phyloP scores from a whole-genome alignment of 2,329 filamentous ascomycete genomes.

The Epichloe amarillans region DNA sequence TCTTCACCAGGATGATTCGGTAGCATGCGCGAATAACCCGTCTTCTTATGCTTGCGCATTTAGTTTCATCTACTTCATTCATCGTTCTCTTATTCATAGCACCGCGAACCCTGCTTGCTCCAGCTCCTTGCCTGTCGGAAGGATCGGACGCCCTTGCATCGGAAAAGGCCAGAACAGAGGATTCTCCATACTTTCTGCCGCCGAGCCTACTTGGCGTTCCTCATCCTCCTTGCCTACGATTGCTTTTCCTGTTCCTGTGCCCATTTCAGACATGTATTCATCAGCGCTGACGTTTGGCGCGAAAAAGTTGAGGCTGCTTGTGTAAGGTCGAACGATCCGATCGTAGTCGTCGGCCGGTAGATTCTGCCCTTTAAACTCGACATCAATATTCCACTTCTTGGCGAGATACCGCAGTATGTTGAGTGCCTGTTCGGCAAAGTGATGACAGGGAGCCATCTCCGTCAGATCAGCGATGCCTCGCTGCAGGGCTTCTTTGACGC shows the following conservation, averaged over 20 bases:
- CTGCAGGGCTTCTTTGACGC: constrained; percentile 31
- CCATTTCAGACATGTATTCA: constrained; percentile 37
- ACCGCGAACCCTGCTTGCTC: constrained; percentile 39
- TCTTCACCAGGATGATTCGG: no score
- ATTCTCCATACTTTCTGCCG: constrained; percentile 31
- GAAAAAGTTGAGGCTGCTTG: constrained; percentile 44
- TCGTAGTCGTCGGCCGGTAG: constrained; percentile 24
- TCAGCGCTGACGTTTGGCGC: constrained; percentile 33
- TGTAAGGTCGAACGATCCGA: constrained; percentile 31
- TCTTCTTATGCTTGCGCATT: no score
- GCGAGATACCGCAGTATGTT: constrained; percentile 46
- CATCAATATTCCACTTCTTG: constrained; percentile 44
- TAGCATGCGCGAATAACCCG: no score
- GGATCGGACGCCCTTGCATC: constrained; percentile 43
- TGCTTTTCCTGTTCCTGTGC: constrained; percentile 11
- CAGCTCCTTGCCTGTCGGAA: constrained; percentile 33
- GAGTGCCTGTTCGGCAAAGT: constrained; percentile 46
- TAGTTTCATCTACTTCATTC: neutral
- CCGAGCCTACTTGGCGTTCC: constrained; percentile 10
- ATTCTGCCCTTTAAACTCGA: constrained; percentile 26
- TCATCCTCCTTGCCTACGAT: constrained; percentile 7
- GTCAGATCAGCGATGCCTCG: constrained; percentile 44
- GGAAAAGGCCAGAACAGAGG: constrained; percentile 49
- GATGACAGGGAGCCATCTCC: constrained; percentile 48
- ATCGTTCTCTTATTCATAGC: constrained; percentile 8